Base-by-base conservation (phyloP, 2,329 filamentous ascomycete genomes). In the Grosmannia serpens region DNA sequence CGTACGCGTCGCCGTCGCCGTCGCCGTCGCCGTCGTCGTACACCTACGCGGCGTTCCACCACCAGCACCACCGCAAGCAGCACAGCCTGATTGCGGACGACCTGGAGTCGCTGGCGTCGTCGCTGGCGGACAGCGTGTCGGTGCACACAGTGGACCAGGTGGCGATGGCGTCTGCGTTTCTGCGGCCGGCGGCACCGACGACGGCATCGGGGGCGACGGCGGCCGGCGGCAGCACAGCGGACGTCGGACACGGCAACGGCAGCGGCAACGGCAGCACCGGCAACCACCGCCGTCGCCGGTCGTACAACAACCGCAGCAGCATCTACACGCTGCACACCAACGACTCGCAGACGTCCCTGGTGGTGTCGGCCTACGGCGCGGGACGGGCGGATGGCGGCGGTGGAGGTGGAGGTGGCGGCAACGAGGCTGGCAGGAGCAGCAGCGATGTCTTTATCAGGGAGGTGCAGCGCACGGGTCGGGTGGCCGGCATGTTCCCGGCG, bases 241-340 rank as follows among this genome's bases (percentile, higher is more conserved):
- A 26, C 9, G 9, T 10, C 22, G n/a, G 49, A 22, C 47, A 27
- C 13, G 47, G 3, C 22, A 17, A 29, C 11, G 10, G 29, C 29
- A 31, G 29, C 26, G 24, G 8, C 22, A 15, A 50, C 10, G 10
- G 17, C 26, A 27, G 7, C 9, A 5, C 50, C 20, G 10, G 17
- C 56, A 9, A 56, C 52, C 15, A 54, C 55, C 17, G 58, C 22
- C 11, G 68, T 2, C 63, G 64, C 7, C 64, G 63, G 38, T 72
- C 72, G 0, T 69, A 70, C 10, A 65, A 68, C 17, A 69, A 76
- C 59, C 72, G 74, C 0, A 75, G 76, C 2, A 86, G 82, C 62
- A 77, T 86, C 20, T 85, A 85, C 65, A 86, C 82, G 4, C 68
- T 85, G 3, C 75, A 74, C 24, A 80, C 81, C 0, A 80, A 78